Base-by-base conservation (phyloP, 805 yeast species). In the Lipomyces sp. region DNA sequence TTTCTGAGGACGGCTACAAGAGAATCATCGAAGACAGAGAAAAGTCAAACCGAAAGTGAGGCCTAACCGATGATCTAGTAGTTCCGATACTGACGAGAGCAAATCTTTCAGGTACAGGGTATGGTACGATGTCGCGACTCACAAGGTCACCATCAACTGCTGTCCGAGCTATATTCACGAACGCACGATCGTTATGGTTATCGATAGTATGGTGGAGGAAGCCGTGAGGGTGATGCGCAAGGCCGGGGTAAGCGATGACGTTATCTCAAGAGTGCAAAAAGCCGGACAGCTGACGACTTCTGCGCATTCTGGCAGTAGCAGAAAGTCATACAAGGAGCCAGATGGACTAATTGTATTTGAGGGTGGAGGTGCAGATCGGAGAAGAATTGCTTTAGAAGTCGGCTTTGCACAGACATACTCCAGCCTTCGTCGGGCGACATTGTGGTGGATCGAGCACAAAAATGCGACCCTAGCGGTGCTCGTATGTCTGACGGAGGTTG, bases 391-490 rank as follows among this genome's bases (percentile, higher is more conserved):
- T 39, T 11, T 39, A 2, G 45, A 39, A 39, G 18, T 39, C 18
- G 45, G 45, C 45, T 39, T 39, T 15, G 13, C 45, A 15, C 45
- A 39, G n/a, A 4, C 45, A 11, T 39, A 15, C 45, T 39, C 45
- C 45, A 39, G 45, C 45, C 45, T 11, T 15, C n/a, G n/a, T 15
- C 45, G 6, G 45, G 45, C 45, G 5, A 15, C 45, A 13, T 39
- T 39, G 45, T 39, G 45, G 45, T 39, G 45, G 45, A 39, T 39
- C 45, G 45, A 39, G 45, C 45, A 39, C 13, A 39, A 39, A n/a
- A 3, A 10, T 3, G 45, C 45, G 15, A 8, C 45, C 45, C 8
- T 37, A 37, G 45, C 45, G 4, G 45, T 37, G 15, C 8, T 37
- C 15, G 1, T 37, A 4, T 37, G 45, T 37, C 45, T 37, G 45